Base-by-base conservation (phyloP, 768 basidiomycete genomes). In the Hygrophorus pudorinus region DNA sequence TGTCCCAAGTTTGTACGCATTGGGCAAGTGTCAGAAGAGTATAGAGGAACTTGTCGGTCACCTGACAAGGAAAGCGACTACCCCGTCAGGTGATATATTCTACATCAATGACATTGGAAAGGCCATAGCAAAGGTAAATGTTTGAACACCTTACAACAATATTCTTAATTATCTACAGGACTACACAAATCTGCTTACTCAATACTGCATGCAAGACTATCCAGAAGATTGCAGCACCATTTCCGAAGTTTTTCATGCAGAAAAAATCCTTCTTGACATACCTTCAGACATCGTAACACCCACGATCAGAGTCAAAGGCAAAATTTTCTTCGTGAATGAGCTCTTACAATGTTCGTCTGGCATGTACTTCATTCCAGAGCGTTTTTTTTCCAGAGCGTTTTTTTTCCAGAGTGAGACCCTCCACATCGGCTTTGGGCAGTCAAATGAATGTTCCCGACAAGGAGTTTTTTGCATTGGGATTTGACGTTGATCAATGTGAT, bases 241-340 rank as follows among this genome's bases (percentile, higher is more conserved):
- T 41, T 54, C 44, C 0, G 50, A 64, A 38, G 54, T 58, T 0
- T 56, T 54, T 40, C 53, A 64, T 33, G 53, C 54, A 2, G 42
- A 20, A 0, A 64, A 65, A 21, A 62, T 62, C 61, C 47, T 62
- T 1, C 21, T 48, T 0, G 59, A 59, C 18, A 53, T 59, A 13
- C 59, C 56, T 1, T 48, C 61, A 8, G 28, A 38, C 4, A 32
- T 59, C 28, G 45, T 51, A 1, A 57, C 57, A 3, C 63, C 56
- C 0, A 54, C 54, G 46, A 53, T 62, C 10, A 48, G 31, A 16
- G 21, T 37, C n/a, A 21, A 42, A 8, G 41, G 41, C 4, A 17
- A 2, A 1, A 42, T 36, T 27, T 42, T 29, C 27, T 42, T 34
- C 17, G 18, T 38, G 5, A 32, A 35, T 13, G 38, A 48, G 30